Base-by-base conservation (phyloP, 2,329 filamentous ascomycete genomes). In the Colletotrichum sp. region DNA sequence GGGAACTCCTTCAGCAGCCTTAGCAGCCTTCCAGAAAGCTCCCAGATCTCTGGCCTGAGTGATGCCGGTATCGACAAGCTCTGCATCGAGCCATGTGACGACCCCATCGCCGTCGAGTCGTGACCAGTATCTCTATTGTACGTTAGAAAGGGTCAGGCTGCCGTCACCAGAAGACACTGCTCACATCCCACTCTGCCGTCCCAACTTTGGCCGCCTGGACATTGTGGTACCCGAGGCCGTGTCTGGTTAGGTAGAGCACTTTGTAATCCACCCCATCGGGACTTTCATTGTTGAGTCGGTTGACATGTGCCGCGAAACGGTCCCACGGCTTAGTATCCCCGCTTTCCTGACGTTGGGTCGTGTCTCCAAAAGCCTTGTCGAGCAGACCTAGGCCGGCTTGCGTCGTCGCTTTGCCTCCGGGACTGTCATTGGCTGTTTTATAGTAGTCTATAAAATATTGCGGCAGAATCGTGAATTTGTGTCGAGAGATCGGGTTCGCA, bases 201-300 rank as follows among this genome's bases (percentile, higher is more conserved):
- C 90, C 91, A 73, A 91, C 92, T 78, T 87, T 88, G n/a, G 85
- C 83, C 78, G 91, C 88, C 70, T 89, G 90, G 68, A 83, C 83
- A 73, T 88, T 87, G 65, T 88, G 85, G 68, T 80, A 84, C 28
- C 91, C 91, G 78, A 91, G 84, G 16, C 91, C 91, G 79, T 93
- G 91, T 16, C 91, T 87, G 26, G 89, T 91, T 73, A 92, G 83
- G 75, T 84, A 87, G 13, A 92, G 75, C 15, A 92, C 84, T 72
- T 90, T 89, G 82, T 92, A 93, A 16, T 80, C 81, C n/a, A 87
- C 86, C 68, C 84, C 86, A 5, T 82, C 78, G 0, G 85, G 82
- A 4, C 85, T 83, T 8, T 84, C 79, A 12, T 82, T 71, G 80
- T 91, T 90, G 59, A 92, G 81, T 30, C 84, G 82, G 6, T 82